These are phyloP conservation scores for Auricularia auricula-judae DNA, from an alignment of 768 basidiomycete species.

Conservation along the genomic window DNA sequence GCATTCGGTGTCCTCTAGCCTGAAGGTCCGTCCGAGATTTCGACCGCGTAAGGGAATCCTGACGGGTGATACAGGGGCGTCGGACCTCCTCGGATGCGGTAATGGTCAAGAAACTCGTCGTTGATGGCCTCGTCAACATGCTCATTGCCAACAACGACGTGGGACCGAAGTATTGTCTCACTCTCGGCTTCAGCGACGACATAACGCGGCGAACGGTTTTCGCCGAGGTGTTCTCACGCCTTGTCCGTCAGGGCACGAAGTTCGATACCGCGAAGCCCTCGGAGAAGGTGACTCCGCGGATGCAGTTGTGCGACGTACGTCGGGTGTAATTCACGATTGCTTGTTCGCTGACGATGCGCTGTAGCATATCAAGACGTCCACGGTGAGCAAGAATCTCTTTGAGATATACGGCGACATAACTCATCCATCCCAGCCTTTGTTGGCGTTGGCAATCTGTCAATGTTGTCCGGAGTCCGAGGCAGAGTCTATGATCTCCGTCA, in stretches of 20 bases:
- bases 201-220: constrained; percentile 65
- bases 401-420: too few species aligned
- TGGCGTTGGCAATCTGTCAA: constrained; percentile 81
- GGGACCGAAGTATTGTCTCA: constrained; percentile 79
- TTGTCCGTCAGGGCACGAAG: constrained; percentile 69
- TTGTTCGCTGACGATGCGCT: background rate
- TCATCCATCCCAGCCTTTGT: constrained; percentile 34
- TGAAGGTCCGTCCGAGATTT: background rate
- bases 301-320: constrained; percentile 48
- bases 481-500: constrained; percentile 64
- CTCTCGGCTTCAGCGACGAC: constrained; percentile 66
- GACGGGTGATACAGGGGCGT: background rate
- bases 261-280: constrained; percentile 53
- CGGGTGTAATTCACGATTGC: background rate
- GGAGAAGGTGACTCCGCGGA: constrained; percentile 34
- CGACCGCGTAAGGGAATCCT: background rate
- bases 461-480: constrained; percentile 69
- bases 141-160: constrained; percentile 78
- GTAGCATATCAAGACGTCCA: background rate
- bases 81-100: background rate
- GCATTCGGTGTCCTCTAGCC: background rate
- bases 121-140: constrained; percentile 69
- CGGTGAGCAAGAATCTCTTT: background rate
- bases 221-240: constrained; percentile 72
- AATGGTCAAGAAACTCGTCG: constrained; percentile 62